A percentile compares a stretch with the other conserved stretches of the same genome.
These are phyloP conservation scores for Phalaenopsis hybrid DNA, from an alignment of 116 monocot species.

Conservation along the genomic window DNA sequence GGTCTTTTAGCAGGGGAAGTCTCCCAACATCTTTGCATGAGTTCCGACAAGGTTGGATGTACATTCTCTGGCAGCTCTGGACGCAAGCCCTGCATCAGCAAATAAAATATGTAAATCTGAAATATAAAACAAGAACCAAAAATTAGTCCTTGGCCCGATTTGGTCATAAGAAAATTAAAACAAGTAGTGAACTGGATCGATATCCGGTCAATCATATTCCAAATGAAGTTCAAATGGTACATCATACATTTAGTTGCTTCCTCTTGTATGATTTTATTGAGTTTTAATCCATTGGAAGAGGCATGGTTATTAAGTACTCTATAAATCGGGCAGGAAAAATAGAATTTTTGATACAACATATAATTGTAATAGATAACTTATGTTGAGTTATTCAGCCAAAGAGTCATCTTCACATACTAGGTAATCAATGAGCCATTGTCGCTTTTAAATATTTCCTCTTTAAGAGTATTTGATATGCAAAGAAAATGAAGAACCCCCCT, in stretches of 20 bases:
- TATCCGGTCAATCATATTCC: background rate
- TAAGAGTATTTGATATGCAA: no score
- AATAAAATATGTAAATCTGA: background rate
- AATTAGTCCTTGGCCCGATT: background rate
- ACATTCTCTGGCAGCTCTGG: slow-evolving; percentile 30
- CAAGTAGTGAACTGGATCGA: background rate
- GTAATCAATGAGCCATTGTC: no score
- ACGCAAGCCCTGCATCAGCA: slow-evolving; percentile 51
- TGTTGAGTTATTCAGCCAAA: no score
- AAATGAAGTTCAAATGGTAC: background rate
- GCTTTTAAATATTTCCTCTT: no score
- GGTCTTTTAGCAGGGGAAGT: slow-evolving; percentile 25
- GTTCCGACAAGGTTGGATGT: slow-evolving; percentile 25
- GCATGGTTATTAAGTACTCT: background rate
- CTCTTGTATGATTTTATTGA: background rate
- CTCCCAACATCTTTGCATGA: slow-evolving; percentile 51
- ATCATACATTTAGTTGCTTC: background rate
- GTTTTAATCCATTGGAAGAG: background rate
- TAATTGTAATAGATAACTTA: no score
- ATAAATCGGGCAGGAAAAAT: background rate
- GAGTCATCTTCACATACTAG: no score
- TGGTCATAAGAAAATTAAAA: no score
- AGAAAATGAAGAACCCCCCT: no score
- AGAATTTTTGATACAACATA: no score
- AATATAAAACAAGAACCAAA: background rate